Base-by-base conservation (phyloP, 2,329 filamentous ascomycete genomes). In the Claviceps sp. region DNA sequence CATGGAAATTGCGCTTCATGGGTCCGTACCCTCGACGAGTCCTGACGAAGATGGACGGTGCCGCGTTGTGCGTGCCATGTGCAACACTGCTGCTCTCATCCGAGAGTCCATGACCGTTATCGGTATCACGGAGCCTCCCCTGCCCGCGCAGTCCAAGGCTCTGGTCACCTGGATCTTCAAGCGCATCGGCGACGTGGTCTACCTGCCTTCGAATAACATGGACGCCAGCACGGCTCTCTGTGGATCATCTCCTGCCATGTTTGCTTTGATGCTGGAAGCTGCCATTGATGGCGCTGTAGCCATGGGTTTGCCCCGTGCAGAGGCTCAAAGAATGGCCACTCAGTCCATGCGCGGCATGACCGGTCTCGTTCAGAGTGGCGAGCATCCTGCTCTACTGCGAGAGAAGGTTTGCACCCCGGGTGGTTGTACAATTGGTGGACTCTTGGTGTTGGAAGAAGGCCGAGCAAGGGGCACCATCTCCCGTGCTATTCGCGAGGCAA, bases 101-200 rank as follows among this genome's bases (percentile, higher is more conserved):
- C 72, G 86, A 46, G 83, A 94, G 67, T 83, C 79, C 58, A 93
- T 93, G 86, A 91, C 84, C 4, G 81, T 93, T 50, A 84, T 95
- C 58, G 82, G 80, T 47, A 80, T 76, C 45, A 73, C 76, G 6
- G 72, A 71, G 8, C 79, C 82, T 8, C 75, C 81, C 3, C 70
- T 87, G 14, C 71, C 76, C 5, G 62, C 72, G 1, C 67, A 72
- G 17, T 74, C 75, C 34, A 70, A 77, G 45, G 67, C 62, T 54
- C 74, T 90, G 11, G 77, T 88, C 17, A 81, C 78, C 34, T 89
- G 85, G 82, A 85, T 90, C 60, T 91, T 91, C 72, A 79, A 73
- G 61, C 77, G 79, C 50, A 85, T 90, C 53, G 86, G 86, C 47
- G 77, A 82, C 42, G 82, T 87, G 16, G 76, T 84, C 17, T 78